Evolutionary conservation across 495 filamentous ascomycete genomes (phyloP).

Genomic region (Pseudoneurospora amorphoporcata): DNA sequence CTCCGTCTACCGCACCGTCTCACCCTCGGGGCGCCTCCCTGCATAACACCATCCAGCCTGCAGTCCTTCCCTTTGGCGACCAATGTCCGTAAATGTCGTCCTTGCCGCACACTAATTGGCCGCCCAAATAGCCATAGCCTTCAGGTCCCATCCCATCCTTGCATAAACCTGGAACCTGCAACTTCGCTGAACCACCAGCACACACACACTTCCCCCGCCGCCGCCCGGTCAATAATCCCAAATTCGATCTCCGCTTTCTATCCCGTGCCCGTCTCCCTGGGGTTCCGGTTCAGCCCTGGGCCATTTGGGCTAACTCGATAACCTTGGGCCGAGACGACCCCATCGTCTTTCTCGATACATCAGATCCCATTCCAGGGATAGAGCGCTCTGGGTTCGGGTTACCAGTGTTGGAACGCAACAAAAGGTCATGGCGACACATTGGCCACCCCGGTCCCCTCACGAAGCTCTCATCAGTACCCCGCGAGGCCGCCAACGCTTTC

Average conservation of each 20-base stretch:
- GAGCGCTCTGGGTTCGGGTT: background rate
- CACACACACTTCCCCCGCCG: background rate
- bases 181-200: background rate
- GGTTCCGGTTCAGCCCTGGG: background rate
- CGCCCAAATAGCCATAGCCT: background rate
- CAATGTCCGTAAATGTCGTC: conserved; percentile 9
- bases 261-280: background rate
- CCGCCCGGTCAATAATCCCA: background rate
- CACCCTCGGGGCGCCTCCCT: background rate
- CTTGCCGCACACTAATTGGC: conserved; percentile 22
- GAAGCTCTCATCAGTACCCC: conserved; percentile 77
- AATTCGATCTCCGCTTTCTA: background rate
- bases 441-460: conserved; percentile 82
- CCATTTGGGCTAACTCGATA: background rate
- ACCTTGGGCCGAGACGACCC: background rate
- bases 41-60: background rate
- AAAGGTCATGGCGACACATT: conserved; percentile 40
- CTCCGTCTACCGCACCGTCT: background rate
- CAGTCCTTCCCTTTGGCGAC: background rate
- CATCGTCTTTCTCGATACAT: background rate
- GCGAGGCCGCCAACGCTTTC: conserved; percentile 59
- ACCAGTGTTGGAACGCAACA: background rate
- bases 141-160: background rate
- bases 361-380: background rate
- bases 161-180: background rate